Evolutionary conservation across 345 rosid genomes (phyloP).

Genomic region (Toxicodendron radicans): DNA sequence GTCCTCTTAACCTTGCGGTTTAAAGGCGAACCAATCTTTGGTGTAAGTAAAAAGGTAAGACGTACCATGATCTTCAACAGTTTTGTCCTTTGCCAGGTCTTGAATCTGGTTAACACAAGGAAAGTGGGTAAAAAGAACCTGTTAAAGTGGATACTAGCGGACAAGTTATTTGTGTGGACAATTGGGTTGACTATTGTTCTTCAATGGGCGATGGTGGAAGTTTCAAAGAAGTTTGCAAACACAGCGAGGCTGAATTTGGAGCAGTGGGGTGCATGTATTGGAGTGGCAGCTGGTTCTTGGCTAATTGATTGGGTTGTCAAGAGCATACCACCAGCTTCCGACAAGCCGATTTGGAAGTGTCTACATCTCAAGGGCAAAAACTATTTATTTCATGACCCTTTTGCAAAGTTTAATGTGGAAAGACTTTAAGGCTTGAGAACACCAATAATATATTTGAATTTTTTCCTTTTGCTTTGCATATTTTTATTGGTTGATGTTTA

Average conservation of each 20-base stretch:
- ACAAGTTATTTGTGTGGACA: slow-evolving; percentile 37
- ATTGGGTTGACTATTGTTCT: slow-evolving; percentile 25
- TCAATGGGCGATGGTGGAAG: slow-evolving; percentile 33
- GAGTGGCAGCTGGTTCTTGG: slow-evolving; percentile 35
- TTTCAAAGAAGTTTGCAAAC: slow-evolving; percentile 32
- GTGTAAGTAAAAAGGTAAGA: slow-evolving; percentile 29
- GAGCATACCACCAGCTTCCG: slow-evolving; percentile 28
- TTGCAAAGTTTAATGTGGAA: neutral
- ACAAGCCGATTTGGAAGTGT: neutral
- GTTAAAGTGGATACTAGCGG: slow-evolving; percentile 35
- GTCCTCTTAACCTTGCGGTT: slow-evolving; percentile 39
- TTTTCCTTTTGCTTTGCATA: too few species aligned
- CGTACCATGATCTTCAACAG: slow-evolving; percentile 41
- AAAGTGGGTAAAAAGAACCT: slow-evolving; percentile 41
- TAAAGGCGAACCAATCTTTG: slow-evolving; percentile 34
- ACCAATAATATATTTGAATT: too few species aligned
- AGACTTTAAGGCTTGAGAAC: neutral
- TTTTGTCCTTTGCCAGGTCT: slow-evolving; percentile 45
- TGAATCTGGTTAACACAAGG: slow-evolving; percentile 46
- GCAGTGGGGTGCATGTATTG: slow-evolving; percentile 31
- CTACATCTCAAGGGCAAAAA: neutral
- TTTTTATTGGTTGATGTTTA: too few species aligned
- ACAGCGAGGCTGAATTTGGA: slow-evolving; percentile 30
- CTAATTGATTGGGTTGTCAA: slow-evolving; percentile 31
- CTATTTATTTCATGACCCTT: too few species aligned